Percentiles rank a stretch among this genome's conserved stretches.
phyloP scores from a whole-genome alignment of 176 grass and related monocot genomes.

The Canna indica region DNA sequence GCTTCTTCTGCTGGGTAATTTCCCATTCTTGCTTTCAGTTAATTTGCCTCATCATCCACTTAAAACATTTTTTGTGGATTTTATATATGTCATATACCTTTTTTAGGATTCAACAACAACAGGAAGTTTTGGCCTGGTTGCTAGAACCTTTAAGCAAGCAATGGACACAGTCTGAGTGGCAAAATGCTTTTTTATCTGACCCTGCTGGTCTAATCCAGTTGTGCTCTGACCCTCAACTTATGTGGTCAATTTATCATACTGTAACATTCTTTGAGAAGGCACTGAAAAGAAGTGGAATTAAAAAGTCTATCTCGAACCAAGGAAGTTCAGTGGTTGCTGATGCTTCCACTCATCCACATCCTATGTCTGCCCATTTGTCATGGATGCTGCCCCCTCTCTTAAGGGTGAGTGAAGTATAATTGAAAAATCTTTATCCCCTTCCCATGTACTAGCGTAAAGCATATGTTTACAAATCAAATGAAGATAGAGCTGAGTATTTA shows the following conservation, averaged over 20 bases:
- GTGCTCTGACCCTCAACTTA: slow-evolving; percentile 65
- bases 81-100: slow-evolving; percentile 13
- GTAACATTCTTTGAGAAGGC: slow-evolving; percentile 95
- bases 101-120: slow-evolving; percentile 85
- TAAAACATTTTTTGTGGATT: slow-evolving; percentile 2
- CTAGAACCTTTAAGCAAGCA: slow-evolving; percentile 85
- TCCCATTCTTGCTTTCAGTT: slow-evolving; percentile 18
- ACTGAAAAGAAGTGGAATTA: slow-evolving; percentile 79
- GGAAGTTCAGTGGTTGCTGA: slow-evolving; percentile 14
- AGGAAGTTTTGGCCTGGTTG: slow-evolving; percentile 90
- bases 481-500: background rate
- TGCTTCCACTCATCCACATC: slow-evolving; percentile 52
- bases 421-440: background rate
- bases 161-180: slow-evolving; percentile 85
- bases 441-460: background rate
- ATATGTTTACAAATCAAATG: background rate
- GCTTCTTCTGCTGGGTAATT: slow-evolving; percentile 79
- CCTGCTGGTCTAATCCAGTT: slow-evolving; percentile 58
- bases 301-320: slow-evolving; percentile 51
- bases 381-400: slow-evolving; percentile 95
- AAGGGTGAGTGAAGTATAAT: slow-evolving; percentile 43
- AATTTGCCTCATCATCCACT: background rate
- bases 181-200: slow-evolving; percentile 83
- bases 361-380: slow-evolving; percentile 79
- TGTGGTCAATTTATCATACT: slow-evolving; percentile 94